A percentile compares a stretch with the other conserved stretches of the same genome.
Evolutionary conservation across 2,329 filamentous ascomycete species (phyloP).

Genomic region (Exophiala sideris): DNA sequence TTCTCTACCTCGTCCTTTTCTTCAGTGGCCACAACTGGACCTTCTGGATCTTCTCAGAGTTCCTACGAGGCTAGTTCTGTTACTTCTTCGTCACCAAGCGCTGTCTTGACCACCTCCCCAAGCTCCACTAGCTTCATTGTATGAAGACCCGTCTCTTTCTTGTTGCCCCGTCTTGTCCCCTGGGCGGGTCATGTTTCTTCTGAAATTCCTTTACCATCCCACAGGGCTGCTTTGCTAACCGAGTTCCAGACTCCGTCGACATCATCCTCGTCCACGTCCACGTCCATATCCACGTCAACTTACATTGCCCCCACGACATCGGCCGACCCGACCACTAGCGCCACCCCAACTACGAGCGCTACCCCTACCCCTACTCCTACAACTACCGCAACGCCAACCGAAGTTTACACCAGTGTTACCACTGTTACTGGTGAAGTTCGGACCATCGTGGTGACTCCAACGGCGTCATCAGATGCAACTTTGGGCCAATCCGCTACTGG

Average conservation of each 20-base stretch:
- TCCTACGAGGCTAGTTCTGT: constrained; percentile 19
- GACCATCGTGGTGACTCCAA: constrained; percentile 29
- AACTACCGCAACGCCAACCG: constrained; percentile 9
- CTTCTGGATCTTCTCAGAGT: constrained; percentile 25
- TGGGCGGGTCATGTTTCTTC: neutral
- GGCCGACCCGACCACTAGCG: neutral
- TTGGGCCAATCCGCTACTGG: constrained; percentile 23
- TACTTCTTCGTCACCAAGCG: constrained; percentile 15
- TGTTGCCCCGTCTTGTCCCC: neutral
- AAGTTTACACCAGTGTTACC: constrained; percentile 28
- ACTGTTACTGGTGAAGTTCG: constrained; percentile 33
- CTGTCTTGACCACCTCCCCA: constrained; percentile 14
- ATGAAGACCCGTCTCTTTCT: constrained; percentile 19
- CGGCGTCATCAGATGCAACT: constrained; percentile 22
- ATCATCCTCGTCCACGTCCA: neutral
- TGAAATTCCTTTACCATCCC: neutral
- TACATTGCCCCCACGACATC: constrained; percentile 16
- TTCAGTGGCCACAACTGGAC: constrained; percentile 22
- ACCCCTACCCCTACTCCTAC: constrained; percentile 13
- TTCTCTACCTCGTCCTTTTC: constrained; percentile 18
- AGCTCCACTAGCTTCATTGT: constrained; percentile 22
- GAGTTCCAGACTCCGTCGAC: neutral
- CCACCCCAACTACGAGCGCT: constrained; percentile 25
- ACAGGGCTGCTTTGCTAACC: constrained; percentile 1
- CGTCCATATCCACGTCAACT: neutral